A percentile compares a stretch with the other conserved stretches of the same genome.
phyloP scores from a whole-genome alignment of 2,329 filamentous ascomycete species.

The Ophiostoma angusticollis region DNA sequence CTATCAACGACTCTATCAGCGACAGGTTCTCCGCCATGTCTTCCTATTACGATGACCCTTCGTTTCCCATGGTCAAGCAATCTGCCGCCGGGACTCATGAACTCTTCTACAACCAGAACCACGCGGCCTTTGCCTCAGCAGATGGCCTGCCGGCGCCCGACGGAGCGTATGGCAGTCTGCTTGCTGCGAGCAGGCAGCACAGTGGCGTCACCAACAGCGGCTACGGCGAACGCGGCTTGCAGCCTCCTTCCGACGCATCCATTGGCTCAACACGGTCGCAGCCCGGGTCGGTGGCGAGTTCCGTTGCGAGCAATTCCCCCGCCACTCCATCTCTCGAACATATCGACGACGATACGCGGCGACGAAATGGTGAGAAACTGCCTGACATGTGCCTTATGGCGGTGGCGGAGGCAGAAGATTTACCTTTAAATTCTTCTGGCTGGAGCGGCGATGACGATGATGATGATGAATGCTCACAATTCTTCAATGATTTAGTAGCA shows the following conservation, averaged over 20 bases:
- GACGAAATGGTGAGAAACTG: conserved; percentile 40
- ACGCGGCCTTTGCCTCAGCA: conserved; percentile 25
- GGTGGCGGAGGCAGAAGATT: conserved; percentile 5
- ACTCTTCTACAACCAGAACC: conserved; percentile 26
- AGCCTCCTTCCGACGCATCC: conserved; percentile 33
- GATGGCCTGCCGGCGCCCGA: conserved; percentile 22
- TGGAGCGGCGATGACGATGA: conserved; percentile 2
- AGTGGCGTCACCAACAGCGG: conserved; percentile 3
- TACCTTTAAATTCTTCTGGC: conserved; percentile 16
- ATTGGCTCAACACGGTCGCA: conserved; percentile 31
- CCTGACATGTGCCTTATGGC: background rate
- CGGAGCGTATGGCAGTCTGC: conserved; percentile 28
- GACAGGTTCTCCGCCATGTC: conserved; percentile 34
- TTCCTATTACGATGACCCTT: conserved; percentile 25
- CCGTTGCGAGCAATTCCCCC: conserved; percentile 44
- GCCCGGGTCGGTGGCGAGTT: conserved; percentile 45
- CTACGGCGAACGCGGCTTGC: conserved; percentile 27
- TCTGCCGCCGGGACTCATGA: conserved; percentile 17
- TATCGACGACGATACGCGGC: conserved; percentile 32
- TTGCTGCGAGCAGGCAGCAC: conserved; percentile 26
- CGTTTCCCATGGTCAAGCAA: conserved; percentile 35
- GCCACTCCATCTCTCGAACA: conserved; percentile 41
- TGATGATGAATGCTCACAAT: conserved; percentile 54
- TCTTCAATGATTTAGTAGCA: conserved; percentile 41
- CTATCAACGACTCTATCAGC: conserved; percentile 34